Evolutionary conservation across 345 rosid species (phyloP), one percentile per base, ranked within the genome.

Genomic region (Bruguiera gymnorhiza): DNA sequence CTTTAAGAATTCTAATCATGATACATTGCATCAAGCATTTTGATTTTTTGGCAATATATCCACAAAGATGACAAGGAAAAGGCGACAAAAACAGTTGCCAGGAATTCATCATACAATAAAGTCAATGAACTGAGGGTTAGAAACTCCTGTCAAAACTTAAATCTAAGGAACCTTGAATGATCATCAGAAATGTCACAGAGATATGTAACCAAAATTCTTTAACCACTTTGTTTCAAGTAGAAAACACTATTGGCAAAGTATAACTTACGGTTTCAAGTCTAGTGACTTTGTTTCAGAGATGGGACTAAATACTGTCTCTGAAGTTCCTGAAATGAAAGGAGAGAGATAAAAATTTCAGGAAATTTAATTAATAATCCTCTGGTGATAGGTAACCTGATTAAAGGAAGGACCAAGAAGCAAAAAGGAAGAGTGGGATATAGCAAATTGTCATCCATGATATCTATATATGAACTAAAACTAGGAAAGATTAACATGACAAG

Each of bases 201-300:
- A 56, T 10, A 10, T 13, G 19, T 23, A 56, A 43, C 0, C 19
- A 0, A 43, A 43, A 43, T 43, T 43, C 19, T 43, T 11, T 1
- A 55, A 7, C 50, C 32, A 54, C 51, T 43, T 43, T 5, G 9
- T 43, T 43, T 13, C 0, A 1, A 43, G 50, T 13, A 13, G 50
- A 11, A 43, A 13, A 43, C 50, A 43, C 50, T 43, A 13, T 43
- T 43, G 50, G 16, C 5, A 27, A 27, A 39, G 65, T 55, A 54
- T 34, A 31, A 72, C 91, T 82, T 81, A 93, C 97, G 89, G 71
- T 81, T 89, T 91, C 84, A 88, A 62, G 77, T 89, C 98, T 8
- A 88, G 77, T 72, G 89, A 82, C 73, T 83, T 89, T 80, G 87
- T 80, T 10, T 88, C 88, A 32, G 86, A 94, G 52, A 84, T 46